Conservation (phyloP, 2,329 filamentous ascomycete species). For the Phoma sp. region DNA sequence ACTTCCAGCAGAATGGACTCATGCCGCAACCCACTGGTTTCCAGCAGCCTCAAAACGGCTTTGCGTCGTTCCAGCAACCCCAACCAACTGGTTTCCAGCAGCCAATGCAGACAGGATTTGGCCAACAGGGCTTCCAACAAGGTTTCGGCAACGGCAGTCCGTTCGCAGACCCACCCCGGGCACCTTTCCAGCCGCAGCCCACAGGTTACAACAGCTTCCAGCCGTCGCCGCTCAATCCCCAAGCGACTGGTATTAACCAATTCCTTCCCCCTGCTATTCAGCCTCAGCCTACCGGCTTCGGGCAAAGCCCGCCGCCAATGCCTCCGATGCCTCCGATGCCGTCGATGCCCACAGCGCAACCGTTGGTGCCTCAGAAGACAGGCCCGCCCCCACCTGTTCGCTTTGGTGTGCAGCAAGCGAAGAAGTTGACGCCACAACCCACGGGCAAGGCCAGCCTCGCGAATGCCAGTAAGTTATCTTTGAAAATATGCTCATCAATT, state of each 20-base stretch:
- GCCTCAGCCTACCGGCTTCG: constrained; percentile 61
- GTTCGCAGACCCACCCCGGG: constrained; percentile 60
- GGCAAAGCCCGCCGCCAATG: constrained; percentile 62
- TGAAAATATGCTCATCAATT: not conserved
- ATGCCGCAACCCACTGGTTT: constrained; percentile 50
- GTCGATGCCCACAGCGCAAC: constrained; percentile 54
- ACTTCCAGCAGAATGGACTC: constrained; percentile 46
- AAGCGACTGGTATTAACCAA: constrained; percentile 61
- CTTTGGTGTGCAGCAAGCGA: constrained; percentile 78
- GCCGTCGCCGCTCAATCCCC: constrained; percentile 53
- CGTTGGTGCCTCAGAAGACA: constrained; percentile 78
- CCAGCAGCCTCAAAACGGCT: constrained; percentile 53
- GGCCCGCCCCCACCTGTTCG: constrained; percentile 85
- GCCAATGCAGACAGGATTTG: constrained; percentile 55
- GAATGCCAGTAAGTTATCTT: constrained; percentile 84
- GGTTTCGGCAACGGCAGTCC: constrained; percentile 58
- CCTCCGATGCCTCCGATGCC: constrained; percentile 61
- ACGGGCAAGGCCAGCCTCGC: constrained; percentile 92
- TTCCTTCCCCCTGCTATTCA: constrained; percentile 56
- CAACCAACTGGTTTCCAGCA: constrained; percentile 52
- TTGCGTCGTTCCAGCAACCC: constrained; percentile 51
- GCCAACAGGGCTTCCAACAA: constrained; percentile 38
- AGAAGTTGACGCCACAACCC: constrained; percentile 82
- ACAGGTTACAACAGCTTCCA: constrained; percentile 48
- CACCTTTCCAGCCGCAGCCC: constrained; percentile 50